phyloP scores from a whole-genome alignment of 2,329 filamentous ascomycete species.

The Lachnellula cervina region DNA sequence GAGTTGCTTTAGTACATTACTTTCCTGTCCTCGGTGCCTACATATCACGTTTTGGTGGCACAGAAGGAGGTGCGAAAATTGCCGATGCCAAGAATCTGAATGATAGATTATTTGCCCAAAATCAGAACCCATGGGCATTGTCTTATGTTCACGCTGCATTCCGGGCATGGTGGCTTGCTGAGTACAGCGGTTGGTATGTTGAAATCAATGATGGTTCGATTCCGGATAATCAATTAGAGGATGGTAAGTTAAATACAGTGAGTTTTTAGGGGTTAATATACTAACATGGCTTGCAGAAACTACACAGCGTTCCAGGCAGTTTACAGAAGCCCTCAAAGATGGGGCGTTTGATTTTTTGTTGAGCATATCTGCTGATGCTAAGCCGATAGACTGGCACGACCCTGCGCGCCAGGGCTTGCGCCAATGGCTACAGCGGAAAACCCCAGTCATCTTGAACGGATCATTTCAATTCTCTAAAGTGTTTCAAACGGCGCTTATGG shows the following conservation, averaged over 20 bases:
- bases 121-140: constrained; percentile 67
- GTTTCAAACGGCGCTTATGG: constrained; percentile 70
- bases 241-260: constrained; percentile 35
- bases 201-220: constrained; percentile 60
- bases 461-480: constrained; percentile 63
- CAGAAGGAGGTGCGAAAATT: constrained; percentile 64
- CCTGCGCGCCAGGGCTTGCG: constrained; percentile 79
- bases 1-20: constrained; percentile 60
- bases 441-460: constrained; percentile 63
- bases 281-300: constrained; percentile 47
- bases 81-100: constrained; percentile 68
- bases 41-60: constrained; percentile 73
- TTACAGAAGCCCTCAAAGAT: constrained; percentile 74
- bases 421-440: constrained; percentile 76
- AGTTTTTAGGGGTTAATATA: not conserved
- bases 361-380: constrained; percentile 75
- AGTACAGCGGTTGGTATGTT: constrained; percentile 86
- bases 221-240: constrained; percentile 60
- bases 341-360: constrained; percentile 91
- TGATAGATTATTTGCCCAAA: constrained; percentile 57
- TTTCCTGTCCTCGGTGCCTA: constrained; percentile 74
- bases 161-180: constrained; percentile 80
- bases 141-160: constrained; percentile 74
- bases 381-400: constrained; percentile 79
- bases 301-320: constrained; percentile 64